phyloP scores from a whole-genome alignment of 2,329 filamentous ascomycete genomes.

The Pseudocercospora macadamiae region DNA sequence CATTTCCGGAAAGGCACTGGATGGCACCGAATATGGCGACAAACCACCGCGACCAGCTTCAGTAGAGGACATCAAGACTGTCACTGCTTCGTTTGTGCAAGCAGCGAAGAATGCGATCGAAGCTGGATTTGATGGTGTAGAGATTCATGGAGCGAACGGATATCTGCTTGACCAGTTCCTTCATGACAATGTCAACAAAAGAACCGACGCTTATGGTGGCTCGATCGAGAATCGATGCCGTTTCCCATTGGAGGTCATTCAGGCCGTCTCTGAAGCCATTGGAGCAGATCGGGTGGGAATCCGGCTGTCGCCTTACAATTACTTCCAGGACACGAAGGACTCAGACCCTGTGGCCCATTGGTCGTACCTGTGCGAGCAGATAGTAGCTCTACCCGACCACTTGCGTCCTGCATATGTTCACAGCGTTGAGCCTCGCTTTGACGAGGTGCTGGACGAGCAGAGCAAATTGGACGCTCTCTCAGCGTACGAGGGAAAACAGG shows the following conservation, averaged over 20 bases:
- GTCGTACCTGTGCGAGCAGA: conserved; percentile 54
- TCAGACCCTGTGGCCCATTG: conserved; percentile 64
- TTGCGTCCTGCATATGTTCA: conserved; percentile 63
- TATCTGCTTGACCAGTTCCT: conserved; percentile 69
- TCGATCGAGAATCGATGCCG: conserved; percentile 51
- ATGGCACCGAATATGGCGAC: conserved; percentile 39
- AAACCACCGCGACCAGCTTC: conserved; percentile 42
- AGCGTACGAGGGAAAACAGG: conserved; percentile 21
- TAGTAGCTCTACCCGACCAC: conserved; percentile 41
- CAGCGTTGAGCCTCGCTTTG: conserved; percentile 60
- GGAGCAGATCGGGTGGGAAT: conserved; percentile 57
- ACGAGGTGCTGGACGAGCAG: conserved; percentile 39
- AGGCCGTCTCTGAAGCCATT: conserved; percentile 53
- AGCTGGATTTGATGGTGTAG: conserved; percentile 64
- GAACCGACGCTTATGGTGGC: conserved; percentile 52
- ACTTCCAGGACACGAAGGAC: conserved; percentile 64
- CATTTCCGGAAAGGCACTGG: conserved; percentile 32
- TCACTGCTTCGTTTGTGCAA: conserved; percentile 40
- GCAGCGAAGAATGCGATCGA: conserved; percentile 47
- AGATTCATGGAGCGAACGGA: conserved; percentile 40
- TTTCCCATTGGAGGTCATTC: conserved; percentile 55
- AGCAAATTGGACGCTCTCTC: conserved; percentile 31
- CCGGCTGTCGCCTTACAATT: conserved; percentile 64
- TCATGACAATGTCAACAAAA: conserved; percentile 58
- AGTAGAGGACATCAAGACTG: conserved; percentile 40